Conservation (phyloP, 108 stramenopile genomes). For the Nitzschia sp. region DNA sequence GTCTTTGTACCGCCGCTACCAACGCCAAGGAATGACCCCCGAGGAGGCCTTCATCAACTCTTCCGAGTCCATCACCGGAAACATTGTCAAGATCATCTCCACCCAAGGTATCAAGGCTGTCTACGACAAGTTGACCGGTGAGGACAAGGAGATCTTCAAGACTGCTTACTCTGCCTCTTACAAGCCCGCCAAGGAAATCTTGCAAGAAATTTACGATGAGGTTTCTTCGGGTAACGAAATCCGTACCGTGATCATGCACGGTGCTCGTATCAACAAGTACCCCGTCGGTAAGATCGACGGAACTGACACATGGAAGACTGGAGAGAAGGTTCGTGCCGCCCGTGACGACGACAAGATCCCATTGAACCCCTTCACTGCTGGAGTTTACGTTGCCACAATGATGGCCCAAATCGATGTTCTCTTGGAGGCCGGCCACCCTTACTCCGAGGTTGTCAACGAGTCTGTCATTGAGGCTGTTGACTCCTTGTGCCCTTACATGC, state of each 20-base stretch:
- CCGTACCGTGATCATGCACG: constrained; percentile 97
- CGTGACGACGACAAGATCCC: constrained; percentile 96
- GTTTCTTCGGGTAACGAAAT: constrained; percentile 97
- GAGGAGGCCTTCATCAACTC: constrained; percentile 95
- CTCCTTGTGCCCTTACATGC: constrained; percentile 98
- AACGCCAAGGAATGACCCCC: constrained; percentile 92
- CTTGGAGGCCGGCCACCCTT: constrained; percentile 92
- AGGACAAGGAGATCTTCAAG: constrained; percentile 91
- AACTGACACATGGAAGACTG: constrained; percentile 95
- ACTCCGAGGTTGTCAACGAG: constrained; percentile 99
- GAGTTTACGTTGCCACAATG: constrained; percentile 98
- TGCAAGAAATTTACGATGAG: constrained; percentile 99
- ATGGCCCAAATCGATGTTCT: constrained; percentile 99
- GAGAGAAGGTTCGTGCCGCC: constrained; percentile 91
- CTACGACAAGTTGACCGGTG: constrained; percentile 83
- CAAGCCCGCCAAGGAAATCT: constrained; percentile 95
- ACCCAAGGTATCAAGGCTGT: constrained; percentile 95
- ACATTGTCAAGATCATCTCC: constrained; percentile 95
- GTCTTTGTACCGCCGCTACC: constrained; percentile 94
- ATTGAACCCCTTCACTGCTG: constrained; percentile 97
- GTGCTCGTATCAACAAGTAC: constrained; percentile 84
- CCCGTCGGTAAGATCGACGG: constrained; percentile 98
- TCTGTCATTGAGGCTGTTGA: constrained; percentile 99
- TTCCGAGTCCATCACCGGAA: constrained; percentile 95
- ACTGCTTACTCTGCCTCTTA: constrained; percentile 95